Percentiles rank a stretch among this genome's conserved stretches.
phyloP scores from a whole-genome alignment of 441 rosid genomes.

The Raphanus hybrid region DNA sequence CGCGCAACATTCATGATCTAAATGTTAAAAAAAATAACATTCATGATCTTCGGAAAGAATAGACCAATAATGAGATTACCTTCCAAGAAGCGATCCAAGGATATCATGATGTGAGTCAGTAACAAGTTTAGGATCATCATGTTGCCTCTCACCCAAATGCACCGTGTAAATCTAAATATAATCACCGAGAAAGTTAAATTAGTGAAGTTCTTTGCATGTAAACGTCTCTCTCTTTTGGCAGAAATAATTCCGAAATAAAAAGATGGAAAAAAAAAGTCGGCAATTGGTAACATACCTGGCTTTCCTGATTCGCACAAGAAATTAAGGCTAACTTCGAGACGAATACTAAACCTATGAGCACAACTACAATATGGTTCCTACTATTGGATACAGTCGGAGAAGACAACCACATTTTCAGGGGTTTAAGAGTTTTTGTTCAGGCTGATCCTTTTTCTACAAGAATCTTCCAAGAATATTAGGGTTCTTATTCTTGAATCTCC shows the following conservation, averaged over 20 bases:
- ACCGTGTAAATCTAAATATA: conserved; percentile 38
- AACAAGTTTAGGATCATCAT: conserved; percentile 44
- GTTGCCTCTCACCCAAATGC: conserved; percentile 45
- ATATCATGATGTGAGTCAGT: conserved; percentile 48
- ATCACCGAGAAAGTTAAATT: neutral
- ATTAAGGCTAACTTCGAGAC: conserved; percentile 14
- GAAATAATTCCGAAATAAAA: neutral
- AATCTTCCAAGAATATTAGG: conserved; percentile 30
- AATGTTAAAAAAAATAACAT: too few relatives aligned
- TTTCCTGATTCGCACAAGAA: conserved; percentile 23
- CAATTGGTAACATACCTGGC: conserved; percentile 12
- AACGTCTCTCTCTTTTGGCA: neutral
- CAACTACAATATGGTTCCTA: conserved; percentile 33
- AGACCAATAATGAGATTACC: conserved; percentile 37
- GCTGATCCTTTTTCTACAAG: conserved; percentile 33
- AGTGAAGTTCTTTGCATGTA: neutral
- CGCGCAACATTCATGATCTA: neutral
- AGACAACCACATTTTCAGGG: conserved; percentile 27
- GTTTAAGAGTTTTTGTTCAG: conserved; percentile 17
- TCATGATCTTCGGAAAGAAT: neutral
- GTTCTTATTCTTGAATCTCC: conserved; percentile 30
- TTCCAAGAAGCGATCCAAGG: conserved; percentile 50
- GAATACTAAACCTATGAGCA: conserved; percentile 28
- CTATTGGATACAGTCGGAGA: conserved; percentile 29
- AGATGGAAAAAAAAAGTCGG: neutral